Conservation (phyloP, 495 filamentous ascomycete species). For the Penicillium goetzii region DNA sequence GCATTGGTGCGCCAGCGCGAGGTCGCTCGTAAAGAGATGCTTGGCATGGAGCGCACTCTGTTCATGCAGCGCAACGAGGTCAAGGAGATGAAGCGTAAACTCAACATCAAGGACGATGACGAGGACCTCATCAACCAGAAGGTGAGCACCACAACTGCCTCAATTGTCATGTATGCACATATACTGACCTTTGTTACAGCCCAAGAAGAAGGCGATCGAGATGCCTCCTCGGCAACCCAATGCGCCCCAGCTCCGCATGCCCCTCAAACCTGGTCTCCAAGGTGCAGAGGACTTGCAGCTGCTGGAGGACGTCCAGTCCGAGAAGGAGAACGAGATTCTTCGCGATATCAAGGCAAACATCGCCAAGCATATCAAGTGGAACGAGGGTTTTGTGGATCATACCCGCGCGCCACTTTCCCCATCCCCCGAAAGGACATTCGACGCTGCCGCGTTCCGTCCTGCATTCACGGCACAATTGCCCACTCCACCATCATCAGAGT, state of each 20-base stretch:
- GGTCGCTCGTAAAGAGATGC: slow-evolving; percentile 71
- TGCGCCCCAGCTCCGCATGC: slow-evolving; percentile 65
- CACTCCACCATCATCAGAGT: slow-evolving; percentile 81
- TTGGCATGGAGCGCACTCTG: slow-evolving; percentile 71
- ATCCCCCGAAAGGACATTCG: slow-evolving; percentile 57
- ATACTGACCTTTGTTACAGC: slow-evolving; percentile 56
- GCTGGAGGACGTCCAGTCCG: slow-evolving; percentile 73
- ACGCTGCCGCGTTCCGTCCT: slow-evolving; percentile 67
- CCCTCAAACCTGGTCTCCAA: slow-evolving; percentile 67
- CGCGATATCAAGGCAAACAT: slow-evolving; percentile 79
- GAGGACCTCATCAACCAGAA: slow-evolving; percentile 95
- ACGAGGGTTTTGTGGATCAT: slow-evolving; percentile 78
- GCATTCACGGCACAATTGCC: slow-evolving; percentile 83
- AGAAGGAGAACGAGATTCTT: slow-evolving; percentile 80
- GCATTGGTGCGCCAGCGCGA: slow-evolving; percentile 78
- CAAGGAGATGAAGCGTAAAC: slow-evolving; percentile 83
- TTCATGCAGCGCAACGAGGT: slow-evolving; percentile 80
- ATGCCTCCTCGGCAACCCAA: slow-evolving; percentile 58
- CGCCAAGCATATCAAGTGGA: slow-evolving; percentile 83
- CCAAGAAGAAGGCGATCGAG: slow-evolving; percentile 69
- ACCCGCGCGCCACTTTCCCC: slow-evolving; percentile 82
- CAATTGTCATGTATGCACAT: slow-evolving; percentile 8
- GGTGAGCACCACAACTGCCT: slow-evolving; percentile 52
- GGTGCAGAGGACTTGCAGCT: slow-evolving; percentile 73
- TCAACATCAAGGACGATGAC: slow-evolving; percentile 88